Evolutionary conservation across 2,329 filamentous ascomycete genomes (phyloP).

Genomic region (Chaetomium sp.): DNA sequence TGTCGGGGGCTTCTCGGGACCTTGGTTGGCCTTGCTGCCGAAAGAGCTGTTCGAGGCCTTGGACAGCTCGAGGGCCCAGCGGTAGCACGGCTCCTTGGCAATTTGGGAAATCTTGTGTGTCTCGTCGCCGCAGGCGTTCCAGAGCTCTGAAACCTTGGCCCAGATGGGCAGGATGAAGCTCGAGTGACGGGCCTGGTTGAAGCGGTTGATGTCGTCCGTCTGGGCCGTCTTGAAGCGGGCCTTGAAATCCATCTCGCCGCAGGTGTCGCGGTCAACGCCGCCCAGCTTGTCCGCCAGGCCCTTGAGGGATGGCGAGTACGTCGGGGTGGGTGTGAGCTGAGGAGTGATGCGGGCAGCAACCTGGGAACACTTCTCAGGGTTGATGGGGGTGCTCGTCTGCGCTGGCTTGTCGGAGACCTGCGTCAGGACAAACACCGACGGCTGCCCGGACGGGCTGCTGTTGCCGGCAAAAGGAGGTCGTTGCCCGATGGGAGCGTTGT

Average conservation of each 20-base stretch:
- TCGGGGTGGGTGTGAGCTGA: conserved; percentile 6
- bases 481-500: not conserved
- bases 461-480: not conserved
- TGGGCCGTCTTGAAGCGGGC: not conserved
- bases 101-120: not conserved
- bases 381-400: not conserved
- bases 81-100: conserved; percentile 9
- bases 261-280: conserved; percentile 9
- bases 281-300: conserved; percentile 7
- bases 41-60: not conserved
- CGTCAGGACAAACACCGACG: conserved; percentile 1
- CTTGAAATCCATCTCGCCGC: conserved; percentile 2
- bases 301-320: conserved; percentile 3
- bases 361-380: conserved; percentile 4
- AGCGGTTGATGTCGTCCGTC: not conserved
- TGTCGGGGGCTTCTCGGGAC: not conserved
- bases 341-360: conserved; percentile 8
- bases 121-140: conserved; percentile 3
- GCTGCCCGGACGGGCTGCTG: not conserved
- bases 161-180: conserved; percentile 9
- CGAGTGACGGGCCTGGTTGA: conserved; percentile 2
- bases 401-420: conserved; percentile 4
- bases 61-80: conserved; percentile 6
- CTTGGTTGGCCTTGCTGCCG: not conserved
- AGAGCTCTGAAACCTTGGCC: conserved; percentile 9